These are phyloP conservation scores for Tetrahymena elliotti DNA, from an alignment of 73 alveolate genomes.

Conservation along the genomic window DNA sequence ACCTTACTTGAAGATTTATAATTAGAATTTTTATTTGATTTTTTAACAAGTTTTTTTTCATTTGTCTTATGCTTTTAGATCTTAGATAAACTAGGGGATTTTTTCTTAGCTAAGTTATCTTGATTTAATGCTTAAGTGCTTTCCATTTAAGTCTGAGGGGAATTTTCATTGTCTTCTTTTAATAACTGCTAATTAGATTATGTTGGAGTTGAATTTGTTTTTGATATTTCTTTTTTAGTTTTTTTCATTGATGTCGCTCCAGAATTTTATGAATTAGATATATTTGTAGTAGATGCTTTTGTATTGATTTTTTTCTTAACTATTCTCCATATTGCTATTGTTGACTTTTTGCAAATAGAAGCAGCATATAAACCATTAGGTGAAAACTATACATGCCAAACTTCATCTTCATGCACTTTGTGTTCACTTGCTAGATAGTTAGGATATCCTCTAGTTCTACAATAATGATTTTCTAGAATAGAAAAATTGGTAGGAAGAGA, in stretches of 20 bases:
- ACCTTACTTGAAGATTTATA: background rate
- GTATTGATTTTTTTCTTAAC: background rate
- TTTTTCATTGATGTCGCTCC: background rate
- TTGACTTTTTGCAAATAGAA: background rate
- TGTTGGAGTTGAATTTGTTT: background rate
- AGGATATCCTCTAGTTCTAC: background rate
- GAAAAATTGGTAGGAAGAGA: background rate
- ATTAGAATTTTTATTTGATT: background rate
- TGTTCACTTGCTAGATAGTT: background rate
- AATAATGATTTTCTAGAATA: background rate
- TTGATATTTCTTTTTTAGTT: background rate
- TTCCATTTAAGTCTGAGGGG: background rate
- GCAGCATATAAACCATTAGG: background rate
- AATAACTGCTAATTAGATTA: background rate
- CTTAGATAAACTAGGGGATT: background rate
- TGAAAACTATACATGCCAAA: background rate
- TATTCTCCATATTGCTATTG: background rate
- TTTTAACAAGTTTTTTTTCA: background rate
- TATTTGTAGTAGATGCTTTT: background rate
- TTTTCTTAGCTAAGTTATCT: background rate
- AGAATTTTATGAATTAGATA: background rate
- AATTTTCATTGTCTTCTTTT: background rate
- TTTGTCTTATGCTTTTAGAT: background rate
- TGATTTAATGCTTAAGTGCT: background rate
- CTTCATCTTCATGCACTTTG: background rate